Percentiles rank a stretch among this genome's conserved stretches.
These are phyloP conservation scores for Triticum dicoccoides DNA, from an alignment of 176 grass and related monocot genomes.

Conservation along the genomic window DNA sequence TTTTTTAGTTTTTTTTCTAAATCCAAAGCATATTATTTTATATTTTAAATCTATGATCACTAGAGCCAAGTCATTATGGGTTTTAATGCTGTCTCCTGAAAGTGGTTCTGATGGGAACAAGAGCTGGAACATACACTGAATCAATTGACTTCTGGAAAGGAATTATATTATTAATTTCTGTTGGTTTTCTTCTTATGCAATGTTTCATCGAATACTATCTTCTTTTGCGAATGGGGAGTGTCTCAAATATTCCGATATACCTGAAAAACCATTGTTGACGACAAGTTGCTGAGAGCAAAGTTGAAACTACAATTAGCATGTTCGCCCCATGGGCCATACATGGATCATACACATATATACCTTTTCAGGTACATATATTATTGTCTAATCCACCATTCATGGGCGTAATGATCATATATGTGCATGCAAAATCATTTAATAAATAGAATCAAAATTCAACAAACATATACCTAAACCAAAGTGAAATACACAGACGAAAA, in stretches of 20 bases:
- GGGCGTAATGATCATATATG: background rate
- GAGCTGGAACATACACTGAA: background rate
- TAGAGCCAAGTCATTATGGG: background rate
- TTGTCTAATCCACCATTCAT: background rate
- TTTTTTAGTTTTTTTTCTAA: too few species aligned
- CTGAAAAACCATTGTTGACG: background rate
- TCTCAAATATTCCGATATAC: conserved; percentile 3
- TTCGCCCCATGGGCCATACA: background rate
- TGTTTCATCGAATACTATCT: too few species aligned
- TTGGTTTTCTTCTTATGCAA: too few species aligned
- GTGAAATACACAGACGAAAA: background rate
- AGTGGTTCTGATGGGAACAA: background rate
- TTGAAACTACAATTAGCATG: background rate
- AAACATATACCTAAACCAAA: background rate
- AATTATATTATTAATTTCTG: too few species aligned
- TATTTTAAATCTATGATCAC: too few species aligned
- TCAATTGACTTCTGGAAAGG: conserved; percentile 7
- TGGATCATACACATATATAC: background rate
- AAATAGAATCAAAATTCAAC: conserved; percentile 8
- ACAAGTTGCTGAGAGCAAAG: conserved; percentile 21
- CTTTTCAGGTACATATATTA: background rate
- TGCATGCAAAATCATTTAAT: background rate
- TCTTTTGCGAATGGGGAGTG: conserved; percentile 15
- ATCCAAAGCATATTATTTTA: too few species aligned
- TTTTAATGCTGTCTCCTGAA: background rate